These are phyloP conservation scores for Middelhovenomyces tepae DNA, from an alignment of 805 yeast genomes.

Conservation along the genomic window DNA sequence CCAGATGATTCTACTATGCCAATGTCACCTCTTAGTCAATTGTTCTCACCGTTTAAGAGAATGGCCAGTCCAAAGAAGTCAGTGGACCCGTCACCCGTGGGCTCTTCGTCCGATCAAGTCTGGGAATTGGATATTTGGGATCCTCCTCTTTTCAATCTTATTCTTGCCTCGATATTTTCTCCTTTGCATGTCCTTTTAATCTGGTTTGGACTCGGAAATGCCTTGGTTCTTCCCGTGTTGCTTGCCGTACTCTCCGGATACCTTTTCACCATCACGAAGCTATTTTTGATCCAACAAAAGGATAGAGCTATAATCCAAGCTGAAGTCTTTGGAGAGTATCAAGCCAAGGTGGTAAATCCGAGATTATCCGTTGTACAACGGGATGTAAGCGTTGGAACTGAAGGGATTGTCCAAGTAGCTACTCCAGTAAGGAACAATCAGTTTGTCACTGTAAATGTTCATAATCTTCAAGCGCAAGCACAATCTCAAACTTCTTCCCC, in stretches of 20 bases:
- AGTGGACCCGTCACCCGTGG: constrained; percentile 1
- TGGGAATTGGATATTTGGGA: constrained; percentile 61
- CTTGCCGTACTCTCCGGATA: constrained; percentile 28
- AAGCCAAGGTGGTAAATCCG: constrained; percentile 54
- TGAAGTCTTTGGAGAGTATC: constrained; percentile 56
- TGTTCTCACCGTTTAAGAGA: constrained; percentile 1
- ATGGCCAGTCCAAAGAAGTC: constrained; percentile 2
- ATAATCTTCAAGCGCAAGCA: no score
- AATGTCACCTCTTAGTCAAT: constrained; percentile 5
- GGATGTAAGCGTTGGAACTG: constrained; percentile 45
- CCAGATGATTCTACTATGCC: constrained; percentile 4
- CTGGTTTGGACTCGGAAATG: constrained; percentile 29
- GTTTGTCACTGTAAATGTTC: constrained; percentile 17
- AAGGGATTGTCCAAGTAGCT: constrained; percentile 21
- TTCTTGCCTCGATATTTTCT: constrained; percentile 45
- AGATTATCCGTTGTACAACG: constrained; percentile 40
- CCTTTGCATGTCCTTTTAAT: constrained; percentile 47
- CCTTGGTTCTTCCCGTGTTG: constrained; percentile 30
- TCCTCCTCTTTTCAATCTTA: constrained; percentile 50
- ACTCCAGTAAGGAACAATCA: constrained; percentile 20
- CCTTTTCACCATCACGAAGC: constrained; percentile 31
- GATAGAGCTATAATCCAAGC: constrained; percentile 54
- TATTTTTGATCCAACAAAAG: constrained; percentile 39
- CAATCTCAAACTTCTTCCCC: no score
- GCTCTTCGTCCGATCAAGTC: constrained; percentile 9